phyloP scores from a whole-genome alignment of 345 rosid species.

The Punica granatum region DNA sequence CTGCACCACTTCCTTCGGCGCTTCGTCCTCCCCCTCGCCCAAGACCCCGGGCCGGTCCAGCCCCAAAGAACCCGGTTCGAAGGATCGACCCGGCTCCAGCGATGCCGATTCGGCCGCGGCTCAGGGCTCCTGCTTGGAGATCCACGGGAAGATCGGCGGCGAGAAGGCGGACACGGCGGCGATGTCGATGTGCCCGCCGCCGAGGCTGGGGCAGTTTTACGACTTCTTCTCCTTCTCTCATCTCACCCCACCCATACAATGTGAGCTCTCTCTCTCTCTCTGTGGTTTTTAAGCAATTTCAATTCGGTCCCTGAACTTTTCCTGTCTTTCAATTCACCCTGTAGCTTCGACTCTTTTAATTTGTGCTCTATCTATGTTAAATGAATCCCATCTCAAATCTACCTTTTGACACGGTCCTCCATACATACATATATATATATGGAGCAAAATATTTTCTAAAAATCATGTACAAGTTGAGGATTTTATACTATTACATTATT shows the following conservation, averaged over 20 bases:
- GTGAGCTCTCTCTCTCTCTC: conserved; percentile 25
- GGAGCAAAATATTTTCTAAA: no score
- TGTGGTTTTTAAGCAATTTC: background rate
- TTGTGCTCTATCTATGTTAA: background rate
- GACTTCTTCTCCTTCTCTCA: conserved; percentile 89
- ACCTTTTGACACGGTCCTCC: background rate
- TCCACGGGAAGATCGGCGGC: conserved; percentile 14
- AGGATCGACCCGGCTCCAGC: conserved; percentile 23
- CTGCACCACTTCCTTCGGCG: conserved; percentile 69
- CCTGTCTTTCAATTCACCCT: background rate
- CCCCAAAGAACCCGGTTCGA: conserved; percentile 23
- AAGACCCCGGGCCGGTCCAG: conserved; percentile 35
- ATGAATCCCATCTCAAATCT: background rate
- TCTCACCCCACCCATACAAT: conserved; percentile 74
- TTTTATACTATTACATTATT: no score
- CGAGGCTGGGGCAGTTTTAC: conserved; percentile 77
- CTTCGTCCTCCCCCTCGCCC: conserved; percentile 23
- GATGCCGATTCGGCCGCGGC: conserved; percentile 9
- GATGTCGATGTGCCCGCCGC: conserved; percentile 70
- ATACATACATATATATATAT: no score
- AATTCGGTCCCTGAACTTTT: background rate
- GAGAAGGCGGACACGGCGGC: conserved; percentile 17
- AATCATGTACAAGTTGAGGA: no score
- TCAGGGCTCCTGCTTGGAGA: conserved; percentile 11
- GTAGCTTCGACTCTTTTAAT: background rate